These are phyloP conservation scores for Leccinum proliferum DNA, from an alignment of 1,284 basidiomycete species.

Conservation along the genomic window DNA sequence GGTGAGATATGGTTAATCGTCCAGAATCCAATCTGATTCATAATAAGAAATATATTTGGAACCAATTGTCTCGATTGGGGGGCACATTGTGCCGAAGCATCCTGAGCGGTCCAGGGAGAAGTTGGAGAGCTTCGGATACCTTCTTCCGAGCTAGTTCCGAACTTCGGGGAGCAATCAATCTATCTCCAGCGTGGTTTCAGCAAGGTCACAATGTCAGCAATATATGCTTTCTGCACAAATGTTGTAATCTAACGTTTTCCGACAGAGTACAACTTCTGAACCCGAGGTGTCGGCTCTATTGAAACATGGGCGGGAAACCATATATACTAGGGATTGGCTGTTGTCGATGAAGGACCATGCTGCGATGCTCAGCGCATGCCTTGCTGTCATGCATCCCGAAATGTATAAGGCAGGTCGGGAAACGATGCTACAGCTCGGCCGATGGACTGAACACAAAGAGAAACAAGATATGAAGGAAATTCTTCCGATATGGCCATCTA, in stretches of 20 bases:
- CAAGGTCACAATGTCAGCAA: not conserved
- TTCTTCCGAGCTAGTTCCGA: not conserved
- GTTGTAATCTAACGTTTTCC: not conserved
- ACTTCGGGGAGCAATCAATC: not conserved
- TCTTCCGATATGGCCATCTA: too few relatives aligned
- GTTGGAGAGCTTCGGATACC: not conserved
- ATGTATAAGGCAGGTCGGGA: not conserved
- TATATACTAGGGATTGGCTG: not conserved
- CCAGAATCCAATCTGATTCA: not conserved
- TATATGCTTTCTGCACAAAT: not conserved
- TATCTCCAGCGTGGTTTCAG: not conserved
- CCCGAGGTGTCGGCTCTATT: not conserved
- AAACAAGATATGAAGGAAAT: not conserved
- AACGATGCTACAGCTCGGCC: not conserved
- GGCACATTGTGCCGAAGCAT: not conserved
- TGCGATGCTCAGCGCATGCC: not conserved
- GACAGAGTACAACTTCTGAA: not conserved
- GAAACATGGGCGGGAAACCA: not conserved
- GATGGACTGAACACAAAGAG: not conserved
- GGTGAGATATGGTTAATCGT: not conserved
- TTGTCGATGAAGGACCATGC: not conserved
- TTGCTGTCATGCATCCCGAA: not conserved
- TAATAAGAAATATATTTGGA: not conserved
- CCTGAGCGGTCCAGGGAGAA: not conserved
- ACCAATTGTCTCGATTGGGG: not conserved